These are phyloP conservation scores for Leishmania amazonensis DNA, from an alignment of 208 protist genomes.

Conservation along the genomic window DNA sequence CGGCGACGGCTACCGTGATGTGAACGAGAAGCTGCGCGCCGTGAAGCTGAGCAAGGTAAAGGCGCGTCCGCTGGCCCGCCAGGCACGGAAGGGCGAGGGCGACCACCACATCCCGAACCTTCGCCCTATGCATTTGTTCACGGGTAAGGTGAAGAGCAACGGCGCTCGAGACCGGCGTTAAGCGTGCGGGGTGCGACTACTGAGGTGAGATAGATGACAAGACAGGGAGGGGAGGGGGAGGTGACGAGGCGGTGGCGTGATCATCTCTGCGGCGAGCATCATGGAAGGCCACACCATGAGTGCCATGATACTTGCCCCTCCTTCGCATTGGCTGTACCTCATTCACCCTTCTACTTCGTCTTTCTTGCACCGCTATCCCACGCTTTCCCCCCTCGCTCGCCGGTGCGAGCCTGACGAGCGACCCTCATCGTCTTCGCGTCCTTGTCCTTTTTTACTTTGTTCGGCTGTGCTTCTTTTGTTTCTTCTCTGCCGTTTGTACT, in stretches of 20 bases:
- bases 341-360: background rate
- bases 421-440: background rate
- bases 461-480: background rate
- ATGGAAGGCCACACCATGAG: background rate
- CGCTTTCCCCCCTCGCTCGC: too few relatives aligned
- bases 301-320: background rate
- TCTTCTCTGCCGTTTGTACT: constrained; percentile 1
- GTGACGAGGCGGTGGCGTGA: background rate
- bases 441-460: background rate
- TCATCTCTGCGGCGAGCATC: background rate
- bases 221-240: background rate
- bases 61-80: constrained; percentile 56
- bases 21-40: constrained; percentile 90
- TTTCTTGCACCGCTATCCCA: background rate
- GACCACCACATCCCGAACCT: constrained; percentile 94
- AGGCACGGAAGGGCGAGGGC: constrained; percentile 93
- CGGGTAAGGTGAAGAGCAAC: constrained; percentile 97
- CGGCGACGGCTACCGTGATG: constrained; percentile 85
- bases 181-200: constrained; percentile 11
- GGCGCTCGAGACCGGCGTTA: constrained; percentile 85
- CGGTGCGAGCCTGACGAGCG: background rate
- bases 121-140: constrained; percentile 98
- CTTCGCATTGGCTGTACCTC: background rate
- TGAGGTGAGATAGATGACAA: background rate
- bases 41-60: constrained; percentile 91